Evolutionary conservation across 1,284 basidiomycete species (phyloP), one percentile per base, ranked within the genome.

Genomic region (Testicularia cyperi): DNA sequence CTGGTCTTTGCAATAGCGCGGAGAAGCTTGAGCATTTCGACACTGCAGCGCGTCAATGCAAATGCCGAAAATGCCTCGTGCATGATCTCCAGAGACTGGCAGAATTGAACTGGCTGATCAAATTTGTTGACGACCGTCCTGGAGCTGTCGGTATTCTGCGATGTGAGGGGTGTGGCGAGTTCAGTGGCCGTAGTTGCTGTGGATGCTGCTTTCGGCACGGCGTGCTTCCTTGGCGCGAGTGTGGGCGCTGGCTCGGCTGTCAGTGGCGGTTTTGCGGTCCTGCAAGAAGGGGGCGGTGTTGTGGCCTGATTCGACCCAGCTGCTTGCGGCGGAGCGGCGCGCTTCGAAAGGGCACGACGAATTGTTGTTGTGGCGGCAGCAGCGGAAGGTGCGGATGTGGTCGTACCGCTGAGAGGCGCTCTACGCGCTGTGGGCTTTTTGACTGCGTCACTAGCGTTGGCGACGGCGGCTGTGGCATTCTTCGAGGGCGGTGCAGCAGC

Each of bases 21-120:
- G n/a, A 65, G 36, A 3, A 43, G 38, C 36, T 58, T 64, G 34
- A 65, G 42, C 12, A 70, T 41, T 15, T 65, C 46, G 12, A 68
- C 46, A 29, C 51, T 52, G 25, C 49, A 47, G 10, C 38, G 54
- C 21, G 55, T 49, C 19, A 65, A 32, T 9, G 65, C 56, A 14
- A 49, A 49, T 5, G 64, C 44, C 3, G 48, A 44, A 28, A 65
- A 51, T 10, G 57, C 45, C 33, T 65, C 65, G 23, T 48, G 51
- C 18, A 48, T 43, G 6, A 38, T 39, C 26, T 65, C 45, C 15
- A 61, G 22, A 5, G 46, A 39, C 10, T 40, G 45, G 15, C 53
- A 68, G 15, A 67, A 54, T 2, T 55, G 53, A 13, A 45, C 44
- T 2, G 44, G 15, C 13, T 49, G 44, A 34, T 65, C 56, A 14